Percentiles rank a stretch among this genome's conserved stretches.
Evolutionary conservation across 768 basidiomycete species (phyloP).

Genomic region (Boletus pseudopeckii): DNA sequence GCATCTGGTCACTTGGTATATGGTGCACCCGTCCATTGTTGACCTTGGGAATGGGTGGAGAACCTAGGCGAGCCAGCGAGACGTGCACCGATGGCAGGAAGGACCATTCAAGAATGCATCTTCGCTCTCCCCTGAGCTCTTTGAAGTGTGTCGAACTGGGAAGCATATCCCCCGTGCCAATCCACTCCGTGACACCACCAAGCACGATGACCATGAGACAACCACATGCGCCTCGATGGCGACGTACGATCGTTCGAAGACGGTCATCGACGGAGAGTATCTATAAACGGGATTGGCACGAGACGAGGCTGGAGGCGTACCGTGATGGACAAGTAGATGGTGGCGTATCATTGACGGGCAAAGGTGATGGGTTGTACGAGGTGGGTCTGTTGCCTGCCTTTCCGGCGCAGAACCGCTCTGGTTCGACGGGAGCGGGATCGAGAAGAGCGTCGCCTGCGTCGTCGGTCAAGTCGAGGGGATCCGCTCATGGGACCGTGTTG

Average conservation of each 20-base stretch:
- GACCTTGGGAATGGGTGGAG: slow-evolving; percentile 88
- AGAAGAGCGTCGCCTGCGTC: slow-evolving; percentile 47
- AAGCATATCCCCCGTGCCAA: slow-evolving; percentile 40
- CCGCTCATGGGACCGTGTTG: slow-evolving; percentile 26
- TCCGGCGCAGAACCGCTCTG: slow-evolving; percentile 10
- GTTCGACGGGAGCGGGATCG: slow-evolving; percentile 20
- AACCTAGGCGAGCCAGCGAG: slow-evolving; percentile 51
- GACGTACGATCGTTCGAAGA: slow-evolving; percentile 62
- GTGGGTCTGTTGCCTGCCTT: slow-evolving; percentile 28
- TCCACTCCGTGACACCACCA: background rate
- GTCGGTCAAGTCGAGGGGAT: slow-evolving; percentile 43
- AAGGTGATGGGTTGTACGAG: slow-evolving; percentile 30
- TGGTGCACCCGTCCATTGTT: slow-evolving; percentile 58
- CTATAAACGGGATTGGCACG: slow-evolving; percentile 75
- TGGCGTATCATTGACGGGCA: background rate
- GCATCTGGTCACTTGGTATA: slow-evolving; percentile 46
- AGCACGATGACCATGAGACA: slow-evolving; percentile 19
- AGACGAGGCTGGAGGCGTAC: slow-evolving; percentile 46
- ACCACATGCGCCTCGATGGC: slow-evolving; percentile 24
- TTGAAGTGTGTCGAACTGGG: slow-evolving; percentile 62
- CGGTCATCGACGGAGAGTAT: slow-evolving; percentile 55
- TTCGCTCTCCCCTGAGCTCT: slow-evolving; percentile 70
- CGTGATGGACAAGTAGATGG: slow-evolving; percentile 16
- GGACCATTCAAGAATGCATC: slow-evolving; percentile 61
- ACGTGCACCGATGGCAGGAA: slow-evolving; percentile 39